Percentiles rank a stretch among this genome's conserved stretches.
These are phyloP conservation scores for Raphanus hybrid DNA, from an alignment of 441 rosid genomes.

Conservation along the genomic window DNA sequence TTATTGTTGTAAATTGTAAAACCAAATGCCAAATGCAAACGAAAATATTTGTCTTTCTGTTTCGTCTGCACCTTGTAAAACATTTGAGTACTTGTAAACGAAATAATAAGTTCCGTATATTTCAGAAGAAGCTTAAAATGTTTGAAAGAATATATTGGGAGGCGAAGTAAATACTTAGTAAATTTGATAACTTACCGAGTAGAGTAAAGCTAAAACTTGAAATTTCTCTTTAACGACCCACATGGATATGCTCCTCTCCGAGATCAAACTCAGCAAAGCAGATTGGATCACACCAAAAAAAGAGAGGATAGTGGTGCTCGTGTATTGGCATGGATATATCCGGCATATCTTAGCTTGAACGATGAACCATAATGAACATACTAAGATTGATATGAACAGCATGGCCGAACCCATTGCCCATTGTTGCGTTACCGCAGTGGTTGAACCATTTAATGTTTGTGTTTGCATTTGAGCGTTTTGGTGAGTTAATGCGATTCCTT, in stretches of 20 bases:
- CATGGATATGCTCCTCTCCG: constrained; percentile 16
- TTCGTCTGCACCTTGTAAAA: not conserved
- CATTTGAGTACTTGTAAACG: too few relatives aligned
- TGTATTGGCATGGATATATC: constrained; percentile 2
- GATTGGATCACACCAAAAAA: constrained; percentile 16
- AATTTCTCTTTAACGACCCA: constrained; percentile 7
- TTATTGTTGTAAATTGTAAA: not conserved
- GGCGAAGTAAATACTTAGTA: too few relatives aligned
- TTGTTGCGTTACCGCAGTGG: not conserved
- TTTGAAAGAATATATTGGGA: too few relatives aligned
- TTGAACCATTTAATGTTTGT: not conserved
- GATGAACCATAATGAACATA: constrained; percentile 7
- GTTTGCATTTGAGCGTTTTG: not conserved
- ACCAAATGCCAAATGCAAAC: not conserved
- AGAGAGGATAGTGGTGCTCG: constrained; percentile 11
- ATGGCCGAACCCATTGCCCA: constrained; percentile 8
- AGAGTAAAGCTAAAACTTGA: constrained; percentile 8
- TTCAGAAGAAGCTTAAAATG: too few relatives aligned
- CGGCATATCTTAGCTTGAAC: constrained; percentile 3
- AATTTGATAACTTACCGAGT: constrained; percentile 7
- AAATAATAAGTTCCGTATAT: too few relatives aligned
- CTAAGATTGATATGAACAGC: constrained; percentile 9
- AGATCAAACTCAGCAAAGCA: constrained; percentile 13
- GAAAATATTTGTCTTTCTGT: too few relatives aligned
- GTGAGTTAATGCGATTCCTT: constrained; percentile 7